Conservation (phyloP, 257 asterid genomes). For the Orobanche coerulescens region DNA sequence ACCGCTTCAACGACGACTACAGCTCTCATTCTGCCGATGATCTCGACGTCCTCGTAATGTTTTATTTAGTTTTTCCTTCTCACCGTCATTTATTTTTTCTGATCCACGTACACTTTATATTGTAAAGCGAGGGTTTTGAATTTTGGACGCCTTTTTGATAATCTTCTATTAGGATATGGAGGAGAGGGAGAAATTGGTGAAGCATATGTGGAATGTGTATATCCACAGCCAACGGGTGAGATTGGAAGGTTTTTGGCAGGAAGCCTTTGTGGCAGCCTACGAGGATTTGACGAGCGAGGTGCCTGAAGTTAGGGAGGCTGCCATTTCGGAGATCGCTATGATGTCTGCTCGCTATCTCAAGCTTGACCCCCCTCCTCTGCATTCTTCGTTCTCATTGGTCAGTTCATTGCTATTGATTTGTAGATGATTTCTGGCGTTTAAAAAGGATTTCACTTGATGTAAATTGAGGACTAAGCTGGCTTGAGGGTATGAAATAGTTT, state of each 20-base stretch:
- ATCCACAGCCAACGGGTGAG: constrained; percentile 57
- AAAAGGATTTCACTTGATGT: background rate
- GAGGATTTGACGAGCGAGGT: constrained; percentile 75
- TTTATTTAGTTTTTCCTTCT: background rate
- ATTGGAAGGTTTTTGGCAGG: constrained; percentile 74
- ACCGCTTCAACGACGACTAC: constrained; percentile 27
- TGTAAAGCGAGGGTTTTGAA: constrained; percentile 14
- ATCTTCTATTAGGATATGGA: constrained; percentile 63
- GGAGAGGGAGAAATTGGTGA: constrained; percentile 91
- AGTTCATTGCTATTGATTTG: constrained; percentile 21
- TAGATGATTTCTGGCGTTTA: background rate
- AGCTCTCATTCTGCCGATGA: constrained; percentile 31
- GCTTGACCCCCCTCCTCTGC: constrained; percentile 41
- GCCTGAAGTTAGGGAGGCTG: constrained; percentile 49
- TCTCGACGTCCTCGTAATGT: constrained; percentile 42
- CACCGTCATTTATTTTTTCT: background rate
- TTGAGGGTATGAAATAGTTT: background rate
- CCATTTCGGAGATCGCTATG: constrained; percentile 79
- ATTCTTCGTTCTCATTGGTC: constrained; percentile 47
- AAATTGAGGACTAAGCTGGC: background rate
- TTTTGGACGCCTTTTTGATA: background rate
- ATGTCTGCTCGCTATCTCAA: constrained; percentile 61
- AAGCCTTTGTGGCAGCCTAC: constrained; percentile 83
- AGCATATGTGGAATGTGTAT: constrained; percentile 92
- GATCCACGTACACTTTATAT: background rate